phyloP scores from a whole-genome alignment of 1,139 yeast species.

The Nakaseomyces bracarensis region DNA sequence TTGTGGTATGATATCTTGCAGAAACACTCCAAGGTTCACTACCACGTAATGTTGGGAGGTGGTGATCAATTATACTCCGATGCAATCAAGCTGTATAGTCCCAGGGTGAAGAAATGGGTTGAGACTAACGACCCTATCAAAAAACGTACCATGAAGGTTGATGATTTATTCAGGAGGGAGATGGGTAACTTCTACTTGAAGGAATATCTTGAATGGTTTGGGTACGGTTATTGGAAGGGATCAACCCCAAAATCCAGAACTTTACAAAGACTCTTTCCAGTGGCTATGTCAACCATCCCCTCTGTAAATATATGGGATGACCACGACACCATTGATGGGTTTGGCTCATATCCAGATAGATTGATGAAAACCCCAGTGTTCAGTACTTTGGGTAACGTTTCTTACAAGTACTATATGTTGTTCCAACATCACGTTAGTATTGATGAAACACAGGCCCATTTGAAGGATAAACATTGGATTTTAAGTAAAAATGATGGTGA shows the following conservation, averaged over 20 bases:
- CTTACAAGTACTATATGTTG: constrained; percentile 78
- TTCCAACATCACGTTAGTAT: constrained; percentile 77
- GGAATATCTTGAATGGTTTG: constrained; percentile 82
- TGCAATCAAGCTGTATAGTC: constrained; percentile 55
- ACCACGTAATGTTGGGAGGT: constrained; percentile 95
- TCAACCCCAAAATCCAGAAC: constrained; percentile 45
- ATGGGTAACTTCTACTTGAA: constrained; percentile 58
- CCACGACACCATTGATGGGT: constrained; percentile 93
- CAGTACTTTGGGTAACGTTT: constrained; percentile 61
- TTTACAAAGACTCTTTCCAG: constrained; percentile 58
- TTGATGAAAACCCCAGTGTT: constrained; percentile 71
- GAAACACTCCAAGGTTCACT: constrained; percentile 53
- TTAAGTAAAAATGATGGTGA: constrained; percentile 49
- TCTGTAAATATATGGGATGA: constrained; percentile 78
- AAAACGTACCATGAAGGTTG: constrained; percentile 38
- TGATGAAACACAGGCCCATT: constrained; percentile 25
- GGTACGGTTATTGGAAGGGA: constrained; percentile 79
- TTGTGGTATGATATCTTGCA: constrained; percentile 79
- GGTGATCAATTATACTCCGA: constrained; percentile 95
- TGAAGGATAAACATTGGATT: constrained; percentile 52
- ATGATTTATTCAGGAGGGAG: constrained; percentile 43
- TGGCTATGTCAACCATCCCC: constrained; percentile 76
- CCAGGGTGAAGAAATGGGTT: constrained; percentile 56
- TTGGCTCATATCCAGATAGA: constrained; percentile 70
- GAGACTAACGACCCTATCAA: constrained; percentile 41